These are phyloP conservation scores for Dendrobium catenatum DNA, from an alignment of 106 monocot species.

Conservation along the genomic window DNA sequence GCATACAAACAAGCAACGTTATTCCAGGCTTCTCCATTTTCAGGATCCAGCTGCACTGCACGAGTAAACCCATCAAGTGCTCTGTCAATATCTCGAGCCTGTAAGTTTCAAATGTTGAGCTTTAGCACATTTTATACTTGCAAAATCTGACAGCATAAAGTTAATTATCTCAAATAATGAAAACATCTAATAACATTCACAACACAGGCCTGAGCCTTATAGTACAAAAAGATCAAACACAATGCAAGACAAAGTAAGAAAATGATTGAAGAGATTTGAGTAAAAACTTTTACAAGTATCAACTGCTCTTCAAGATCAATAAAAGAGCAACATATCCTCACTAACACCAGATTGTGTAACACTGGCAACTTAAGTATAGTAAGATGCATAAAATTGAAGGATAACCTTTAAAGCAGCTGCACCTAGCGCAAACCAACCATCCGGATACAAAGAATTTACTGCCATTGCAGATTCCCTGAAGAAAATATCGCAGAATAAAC, in stretches of 20 bases:
- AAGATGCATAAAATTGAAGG: neutral
- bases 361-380: neutral
- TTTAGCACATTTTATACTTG: neutral
- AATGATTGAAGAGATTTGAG: neutral
- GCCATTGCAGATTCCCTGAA: slow-evolving; percentile 89
- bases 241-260: neutral
- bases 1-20: slow-evolving; percentile 91
- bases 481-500: neutral
- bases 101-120: slow-evolving; percentile 9
- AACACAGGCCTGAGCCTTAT: neutral
- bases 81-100: slow-evolving; percentile 82
- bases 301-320: neutral
- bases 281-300: no score
- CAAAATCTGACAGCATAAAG: neutral
- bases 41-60: slow-evolving; percentile 97
- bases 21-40: slow-evolving; percentile 99
- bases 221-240: neutral
- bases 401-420: slow-evolving; percentile 87
- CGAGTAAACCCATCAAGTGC: slow-evolving; percentile 90
- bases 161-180: neutral
- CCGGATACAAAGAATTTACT: slow-evolving; percentile 80
- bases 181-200: neutral
- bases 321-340: neutral
- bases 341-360: neutral
- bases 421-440: slow-evolving; percentile 97